Conservation (phyloP, 805 yeast genomes). For the Starmerella scarabaei region DNA sequence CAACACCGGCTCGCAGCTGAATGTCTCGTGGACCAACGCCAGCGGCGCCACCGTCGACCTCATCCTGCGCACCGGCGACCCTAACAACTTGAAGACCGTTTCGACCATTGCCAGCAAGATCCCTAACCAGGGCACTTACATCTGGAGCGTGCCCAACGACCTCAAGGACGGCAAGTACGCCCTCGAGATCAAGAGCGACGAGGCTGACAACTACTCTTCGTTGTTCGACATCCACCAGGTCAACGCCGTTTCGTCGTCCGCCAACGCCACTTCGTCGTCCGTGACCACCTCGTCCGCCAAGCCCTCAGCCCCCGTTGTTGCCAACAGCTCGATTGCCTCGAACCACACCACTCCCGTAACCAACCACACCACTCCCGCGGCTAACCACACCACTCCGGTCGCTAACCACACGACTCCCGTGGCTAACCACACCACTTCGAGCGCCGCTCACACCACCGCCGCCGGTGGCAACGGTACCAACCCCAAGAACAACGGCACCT, state of each 20-base stretch:
- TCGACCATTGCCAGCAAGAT: constrained; percentile 26
- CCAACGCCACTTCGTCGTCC: constrained; percentile 4
- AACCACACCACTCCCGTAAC: constrained; percentile 8
- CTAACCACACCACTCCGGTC: constrained; percentile 10
- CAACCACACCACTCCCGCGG: no score
- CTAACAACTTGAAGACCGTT: constrained; percentile 25
- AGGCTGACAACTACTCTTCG: constrained; percentile 29
- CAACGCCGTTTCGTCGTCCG: constrained; percentile 15
- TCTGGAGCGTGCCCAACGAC: constrained; percentile 28
- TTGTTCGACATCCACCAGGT: constrained; percentile 21
- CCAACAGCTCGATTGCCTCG: constrained; percentile 10
- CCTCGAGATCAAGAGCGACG: constrained; percentile 23
- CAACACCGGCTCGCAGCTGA: constrained; percentile 24
- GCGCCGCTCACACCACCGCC: constrained; percentile 1
- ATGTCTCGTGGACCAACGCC: constrained; percentile 26
- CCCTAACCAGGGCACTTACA: constrained; percentile 29
- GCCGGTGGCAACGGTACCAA: constrained; percentile 3
- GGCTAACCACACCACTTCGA: not conserved
- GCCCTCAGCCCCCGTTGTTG: constrained; percentile 8
- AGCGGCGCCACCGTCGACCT: constrained; percentile 26
- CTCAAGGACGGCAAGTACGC: constrained; percentile 27
- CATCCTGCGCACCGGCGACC: constrained; percentile 25
- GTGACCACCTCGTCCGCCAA: constrained; percentile 10
- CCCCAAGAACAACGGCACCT: constrained; percentile 1
- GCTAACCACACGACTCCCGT: not conserved